These are phyloP conservation scores for Talaromyces amestolkiae DNA, from an alignment of 2,329 filamentous ascomycete species.

Conservation along the genomic window DNA sequence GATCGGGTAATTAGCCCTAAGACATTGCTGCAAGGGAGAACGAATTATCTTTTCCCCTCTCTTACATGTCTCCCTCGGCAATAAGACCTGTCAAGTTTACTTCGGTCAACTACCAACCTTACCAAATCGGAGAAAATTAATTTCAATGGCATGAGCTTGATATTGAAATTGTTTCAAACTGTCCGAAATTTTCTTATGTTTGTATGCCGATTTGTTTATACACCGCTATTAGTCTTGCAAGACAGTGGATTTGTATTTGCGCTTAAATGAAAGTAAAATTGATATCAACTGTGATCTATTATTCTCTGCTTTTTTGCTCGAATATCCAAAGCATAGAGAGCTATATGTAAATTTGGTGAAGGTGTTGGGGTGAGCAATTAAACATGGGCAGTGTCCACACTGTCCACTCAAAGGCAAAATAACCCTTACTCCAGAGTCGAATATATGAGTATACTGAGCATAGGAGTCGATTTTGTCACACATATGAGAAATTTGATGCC, in stretches of 20 bases:
- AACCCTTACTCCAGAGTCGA: background rate
- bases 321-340: background rate
- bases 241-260: background rate
- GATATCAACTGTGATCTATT: background rate
- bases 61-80: background rate
- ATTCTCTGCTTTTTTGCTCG: background rate
- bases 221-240: background rate
- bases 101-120: background rate
- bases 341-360: background rate
- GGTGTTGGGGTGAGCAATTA: background rate
- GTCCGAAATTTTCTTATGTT: background rate
- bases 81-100: background rate
- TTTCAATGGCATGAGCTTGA: background rate
- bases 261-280: too few species aligned
- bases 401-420: too few species aligned
- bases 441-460: too few species aligned
- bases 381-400: background rate
- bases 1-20: conserved; percentile 13
- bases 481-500: too few species aligned
- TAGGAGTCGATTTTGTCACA: background rate
- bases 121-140: background rate
- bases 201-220: background rate
- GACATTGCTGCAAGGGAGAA: conserved; percentile 12
- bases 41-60: background rate
- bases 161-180: background rate